Percentiles rank a stretch among this genome's conserved stretches.
Evolutionary conservation across 352 stramenopile species (phyloP).

Genomic region (Pythium inflatum): DNA sequence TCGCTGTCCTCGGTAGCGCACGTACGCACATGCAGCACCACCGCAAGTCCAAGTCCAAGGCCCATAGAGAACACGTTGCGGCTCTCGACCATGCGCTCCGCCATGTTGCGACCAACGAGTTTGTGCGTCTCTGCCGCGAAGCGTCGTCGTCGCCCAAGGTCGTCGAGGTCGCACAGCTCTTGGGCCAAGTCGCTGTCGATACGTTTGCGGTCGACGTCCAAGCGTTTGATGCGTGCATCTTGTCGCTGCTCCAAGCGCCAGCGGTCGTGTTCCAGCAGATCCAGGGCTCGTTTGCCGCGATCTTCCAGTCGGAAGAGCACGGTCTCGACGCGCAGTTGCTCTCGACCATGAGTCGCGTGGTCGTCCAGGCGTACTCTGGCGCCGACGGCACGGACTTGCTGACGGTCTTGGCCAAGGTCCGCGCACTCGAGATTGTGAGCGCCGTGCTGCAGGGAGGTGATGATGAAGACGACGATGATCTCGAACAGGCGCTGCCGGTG

Average conservation of each 20-base stretch:
- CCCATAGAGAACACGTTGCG: conserved; percentile 41
- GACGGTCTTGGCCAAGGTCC: conserved; percentile 56
- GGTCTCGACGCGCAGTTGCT: conserved; percentile 56
- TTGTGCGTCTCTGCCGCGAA: conserved; percentile 51
- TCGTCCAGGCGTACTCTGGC: conserved; percentile 37
- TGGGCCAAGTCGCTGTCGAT: conserved; percentile 48
- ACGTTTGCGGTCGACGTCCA: conserved; percentile 48
- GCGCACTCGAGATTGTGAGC: conserved; percentile 69
- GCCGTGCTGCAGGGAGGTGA: conserved; percentile 59
- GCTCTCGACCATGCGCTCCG: conserved; percentile 57
- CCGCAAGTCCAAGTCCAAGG: conserved; percentile 48
- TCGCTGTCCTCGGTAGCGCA: conserved; percentile 58
- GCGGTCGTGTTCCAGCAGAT: conserved; percentile 64
- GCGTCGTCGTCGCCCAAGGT: conserved; percentile 22
- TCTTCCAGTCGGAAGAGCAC: conserved; percentile 51
- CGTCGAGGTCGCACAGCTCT: conserved; percentile 50
- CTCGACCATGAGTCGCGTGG: conserved; percentile 58
- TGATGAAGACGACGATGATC: conserved; percentile 45
- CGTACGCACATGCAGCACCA: conserved; percentile 33
- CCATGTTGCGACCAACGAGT: conserved; percentile 72
- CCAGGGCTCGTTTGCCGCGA: conserved; percentile 51
- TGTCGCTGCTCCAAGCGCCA: conserved; percentile 66
- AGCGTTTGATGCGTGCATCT: conserved; percentile 69
- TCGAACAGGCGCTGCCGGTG: conserved; percentile 59
- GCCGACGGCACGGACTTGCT: conserved; percentile 44